Base-by-base conservation (phyloP, 2,329 filamentous ascomycete species). In the Teratosphaeria pseudoeucalypti region DNA sequence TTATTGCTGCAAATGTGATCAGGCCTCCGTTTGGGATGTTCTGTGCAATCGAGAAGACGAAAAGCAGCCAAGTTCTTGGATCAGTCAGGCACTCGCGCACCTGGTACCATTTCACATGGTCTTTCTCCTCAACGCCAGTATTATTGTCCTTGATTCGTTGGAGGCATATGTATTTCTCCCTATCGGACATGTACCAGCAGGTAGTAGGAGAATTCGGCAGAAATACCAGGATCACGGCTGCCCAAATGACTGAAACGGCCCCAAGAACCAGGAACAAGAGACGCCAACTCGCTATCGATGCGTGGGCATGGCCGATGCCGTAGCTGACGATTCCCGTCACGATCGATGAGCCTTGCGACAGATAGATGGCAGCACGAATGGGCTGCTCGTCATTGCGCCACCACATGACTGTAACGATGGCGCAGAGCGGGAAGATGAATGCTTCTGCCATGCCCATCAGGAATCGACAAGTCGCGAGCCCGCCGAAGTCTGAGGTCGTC, bases 71-170 rank as follows among this genome's bases (percentile, higher is more conserved):
- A 0, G 82, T 83, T 68, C 86, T 85, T n/a, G 76, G 65, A 61
- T 86, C 84, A 0, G 77, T 62, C 12, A 80, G 68, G 0, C 82
- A 75, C 65, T 87, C 85, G 55, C 74, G 71, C 2, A 84, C 76
- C 61, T 81, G 78, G 3, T 76, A 71, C 78, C 78, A 79, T 63
- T 80, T 79, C 19, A 61, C 59, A 34, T 62, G 53, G 32, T 62
- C 57, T n/a, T 47, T 47, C n/a, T 47, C 43, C 19, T 47, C 43
- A 9, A 47, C 43, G 11, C 43, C 43, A 19, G 43, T 47, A n/a
- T 47, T 47, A n/a, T 47, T 47, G 14, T 47, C 43, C n/a, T 47
- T 47, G 43, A 47, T 47, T 7, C 43, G 43, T 19, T 47, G 43
- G 14, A 47, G 19, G n/a, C 43, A 47, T 47, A 47, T 47, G 16